These are phyloP conservation scores for Aspergillus diversus DNA, from an alignment of 495 filamentous ascomycete species.

Conservation along the genomic window DNA sequence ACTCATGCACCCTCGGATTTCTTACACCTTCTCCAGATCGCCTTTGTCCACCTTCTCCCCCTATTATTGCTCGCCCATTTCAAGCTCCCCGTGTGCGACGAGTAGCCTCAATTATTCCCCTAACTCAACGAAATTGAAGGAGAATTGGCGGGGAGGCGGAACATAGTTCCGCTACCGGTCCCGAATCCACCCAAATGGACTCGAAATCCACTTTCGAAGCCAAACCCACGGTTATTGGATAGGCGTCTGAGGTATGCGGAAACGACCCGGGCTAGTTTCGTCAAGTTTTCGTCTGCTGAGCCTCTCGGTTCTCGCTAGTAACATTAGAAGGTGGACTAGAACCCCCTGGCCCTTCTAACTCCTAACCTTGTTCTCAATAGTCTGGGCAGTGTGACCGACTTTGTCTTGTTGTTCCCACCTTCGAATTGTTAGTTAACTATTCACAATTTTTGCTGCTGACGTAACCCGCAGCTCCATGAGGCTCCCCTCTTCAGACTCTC, in stretches of 20 bases:
- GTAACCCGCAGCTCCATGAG: not conserved
- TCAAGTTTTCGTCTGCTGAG: not conserved
- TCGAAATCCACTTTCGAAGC: too few species aligned
- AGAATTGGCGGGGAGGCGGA: too few species aligned
- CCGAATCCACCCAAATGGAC: too few species aligned
- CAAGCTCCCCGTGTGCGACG: too few species aligned
- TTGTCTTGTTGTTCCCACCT: not conserved
- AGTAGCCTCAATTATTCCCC: too few species aligned
- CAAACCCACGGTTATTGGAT: too few species aligned
- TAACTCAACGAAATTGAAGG: too few species aligned
- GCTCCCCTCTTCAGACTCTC: not conserved
- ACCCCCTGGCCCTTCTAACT: not conserved
- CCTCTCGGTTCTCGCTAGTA: not conserved
- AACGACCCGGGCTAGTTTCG: too few species aligned
- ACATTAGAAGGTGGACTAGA: constrained; percentile 6
- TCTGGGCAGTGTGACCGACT: not conserved
- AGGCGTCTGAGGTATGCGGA: too few species aligned
- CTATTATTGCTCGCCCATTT: not conserved
- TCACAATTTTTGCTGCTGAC: not conserved
- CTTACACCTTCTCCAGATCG: not conserved
- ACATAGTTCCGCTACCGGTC: too few species aligned
- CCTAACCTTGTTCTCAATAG: not conserved
- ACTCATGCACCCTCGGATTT: not conserved
- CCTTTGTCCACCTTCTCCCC: not conserved
- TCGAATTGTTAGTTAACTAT: not conserved